Conservation (phyloP, 306 rosid species). For the Cicer bijugum region DNA sequence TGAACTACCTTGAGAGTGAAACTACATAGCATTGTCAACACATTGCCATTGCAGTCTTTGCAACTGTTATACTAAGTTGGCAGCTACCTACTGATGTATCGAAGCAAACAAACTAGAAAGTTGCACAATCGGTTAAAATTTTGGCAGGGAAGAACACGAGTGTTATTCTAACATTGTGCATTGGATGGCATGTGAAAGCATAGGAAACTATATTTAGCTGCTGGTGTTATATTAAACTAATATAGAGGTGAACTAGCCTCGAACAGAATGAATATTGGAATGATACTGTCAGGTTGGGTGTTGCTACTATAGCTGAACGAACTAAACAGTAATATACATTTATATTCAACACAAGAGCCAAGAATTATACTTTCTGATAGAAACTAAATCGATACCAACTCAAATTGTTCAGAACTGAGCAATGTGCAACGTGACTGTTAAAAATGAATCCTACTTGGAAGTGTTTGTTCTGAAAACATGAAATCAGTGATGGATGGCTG, state of each 20-base stretch:
- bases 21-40: not conserved
- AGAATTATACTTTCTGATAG: not conserved
- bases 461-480: slow-evolving; percentile 4
- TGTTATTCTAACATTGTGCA: too few relatives aligned
- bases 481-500: not conserved
- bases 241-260: too few relatives aligned
- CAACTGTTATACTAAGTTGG: slow-evolving; percentile 12
- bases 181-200: too few relatives aligned
- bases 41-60: slow-evolving; percentile 27
- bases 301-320: too few relatives aligned
- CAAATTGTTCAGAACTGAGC: slow-evolving; percentile 14
- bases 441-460: slow-evolving; percentile 10
- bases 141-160: too few relatives aligned
- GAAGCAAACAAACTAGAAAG: not conserved
- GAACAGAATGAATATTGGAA: too few relatives aligned
- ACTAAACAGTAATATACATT: not conserved
- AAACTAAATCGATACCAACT: slow-evolving; percentile 13
- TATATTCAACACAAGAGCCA: slow-evolving; percentile 4
- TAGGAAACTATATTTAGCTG: too few relatives aligned
- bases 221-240: too few relatives aligned
- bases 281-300: too few relatives aligned
- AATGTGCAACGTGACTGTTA: not conserved
- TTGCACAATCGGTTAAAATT: not conserved
- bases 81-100: not conserved
- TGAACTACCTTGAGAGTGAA: slow-evolving; percentile 32